Conservation (phyloP, 169 alveolate genomes). For the Theileria annulata region DNA sequence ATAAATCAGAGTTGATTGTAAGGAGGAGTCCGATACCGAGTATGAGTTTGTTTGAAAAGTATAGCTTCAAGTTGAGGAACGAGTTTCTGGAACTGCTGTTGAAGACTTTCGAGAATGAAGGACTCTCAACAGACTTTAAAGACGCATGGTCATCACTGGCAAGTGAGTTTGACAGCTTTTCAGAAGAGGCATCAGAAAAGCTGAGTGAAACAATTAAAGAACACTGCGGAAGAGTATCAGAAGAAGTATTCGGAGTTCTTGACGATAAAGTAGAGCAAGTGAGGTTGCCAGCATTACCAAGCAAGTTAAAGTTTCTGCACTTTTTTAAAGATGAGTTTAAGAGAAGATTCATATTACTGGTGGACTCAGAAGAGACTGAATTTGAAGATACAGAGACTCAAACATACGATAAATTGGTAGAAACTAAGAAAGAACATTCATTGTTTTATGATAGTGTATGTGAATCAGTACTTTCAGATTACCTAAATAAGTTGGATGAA, state of each 20-base stretch:
- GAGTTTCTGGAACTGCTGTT: constrained; percentile 24
- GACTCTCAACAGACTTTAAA: neutral
- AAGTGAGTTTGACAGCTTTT: neutral
- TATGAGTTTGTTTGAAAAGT: neutral
- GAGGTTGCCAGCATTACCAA: constrained; percentile 45
- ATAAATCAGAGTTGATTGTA: neutral
- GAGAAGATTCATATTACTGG: neutral
- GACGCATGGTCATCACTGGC: constrained; percentile 10
- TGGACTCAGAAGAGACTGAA: constrained; percentile 13
- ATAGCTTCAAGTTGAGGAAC: neutral
- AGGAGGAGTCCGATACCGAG: constrained; percentile 1
- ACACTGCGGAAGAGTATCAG: constrained; percentile 27
- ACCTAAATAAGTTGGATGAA: neutral
- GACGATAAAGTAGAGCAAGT: constrained; percentile 16
- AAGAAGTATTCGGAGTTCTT: constrained; percentile 8
- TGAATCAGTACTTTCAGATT: neutral
- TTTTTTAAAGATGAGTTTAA: neutral
- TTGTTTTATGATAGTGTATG: constrained; percentile 6
- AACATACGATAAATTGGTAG: neutral
- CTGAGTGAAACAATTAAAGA: constrained; percentile 22
- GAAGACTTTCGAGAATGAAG: constrained; percentile 28
- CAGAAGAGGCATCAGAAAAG: constrained; percentile 1
- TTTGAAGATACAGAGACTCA: neutral
- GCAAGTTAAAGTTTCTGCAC: constrained; percentile 17
- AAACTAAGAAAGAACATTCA: neutral